Evolutionary conservation across 176 grass and related monocot genomes (phyloP).

Genomic region (Avena insularis): DNA sequence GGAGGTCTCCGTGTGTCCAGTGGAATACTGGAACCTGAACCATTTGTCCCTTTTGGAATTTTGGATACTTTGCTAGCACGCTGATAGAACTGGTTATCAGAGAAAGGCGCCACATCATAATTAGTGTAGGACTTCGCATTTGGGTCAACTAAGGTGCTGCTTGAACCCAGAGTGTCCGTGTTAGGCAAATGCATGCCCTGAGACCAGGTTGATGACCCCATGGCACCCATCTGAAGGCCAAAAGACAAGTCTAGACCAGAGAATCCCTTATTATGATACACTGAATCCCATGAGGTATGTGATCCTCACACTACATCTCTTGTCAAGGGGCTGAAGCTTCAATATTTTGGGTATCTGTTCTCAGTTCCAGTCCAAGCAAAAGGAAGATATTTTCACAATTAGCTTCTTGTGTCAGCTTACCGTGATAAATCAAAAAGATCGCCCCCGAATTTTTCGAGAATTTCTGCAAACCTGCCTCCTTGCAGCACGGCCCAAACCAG

Average conservation of each 20-base stretch:
- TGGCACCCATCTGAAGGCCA: slow-evolving; percentile 42
- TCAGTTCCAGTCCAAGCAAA: slow-evolving; percentile 60
- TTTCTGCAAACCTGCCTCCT: slow-evolving; percentile 59
- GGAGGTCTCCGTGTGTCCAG: slow-evolving; percentile 34
- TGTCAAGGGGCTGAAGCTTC: slow-evolving; percentile 45
- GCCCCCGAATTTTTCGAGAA: slow-evolving; percentile 84
- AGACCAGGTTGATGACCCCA: slow-evolving; percentile 58
- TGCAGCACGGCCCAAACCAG: slow-evolving; percentile 78
- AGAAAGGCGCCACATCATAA: slow-evolving; percentile 47
- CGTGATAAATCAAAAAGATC: slow-evolving; percentile 78
- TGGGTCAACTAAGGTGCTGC: slow-evolving; percentile 41
- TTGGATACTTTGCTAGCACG: slow-evolving; percentile 64
- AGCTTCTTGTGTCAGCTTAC: slow-evolving; percentile 58
- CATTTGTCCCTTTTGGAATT: slow-evolving; percentile 60
- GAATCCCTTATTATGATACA: slow-evolving; percentile 27
- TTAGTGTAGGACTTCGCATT: slow-evolving; percentile 29
- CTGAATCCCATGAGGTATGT: neutral
- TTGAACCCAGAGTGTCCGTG: neutral
- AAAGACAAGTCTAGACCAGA: slow-evolving; percentile 41
- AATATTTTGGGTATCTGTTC: slow-evolving; percentile 43
- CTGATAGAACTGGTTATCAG: slow-evolving; percentile 53
- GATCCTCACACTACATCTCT: slow-evolving; percentile 27
- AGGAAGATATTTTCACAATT: slow-evolving; percentile 37
- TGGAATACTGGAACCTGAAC: slow-evolving; percentile 38
- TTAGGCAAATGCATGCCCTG: slow-evolving; percentile 45